Evolutionary conservation across 73 alveolate species (phyloP).

Genomic region (Paramecium bursaria): DNA sequence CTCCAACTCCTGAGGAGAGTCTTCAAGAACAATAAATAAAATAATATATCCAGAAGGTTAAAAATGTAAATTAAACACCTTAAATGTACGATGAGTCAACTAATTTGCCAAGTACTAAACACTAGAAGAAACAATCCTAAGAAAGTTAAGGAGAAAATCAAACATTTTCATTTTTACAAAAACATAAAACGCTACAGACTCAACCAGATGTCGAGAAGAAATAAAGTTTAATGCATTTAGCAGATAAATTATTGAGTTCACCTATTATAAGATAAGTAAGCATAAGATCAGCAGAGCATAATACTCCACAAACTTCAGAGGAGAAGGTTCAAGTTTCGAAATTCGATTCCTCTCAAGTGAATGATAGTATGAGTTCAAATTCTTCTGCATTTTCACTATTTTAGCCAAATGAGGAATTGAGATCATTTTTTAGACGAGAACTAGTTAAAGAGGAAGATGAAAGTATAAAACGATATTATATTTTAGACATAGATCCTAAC

Average conservation of each 20-base stretch:
- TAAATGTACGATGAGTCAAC: too few species aligned
- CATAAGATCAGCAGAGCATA: slow-evolving; percentile 31
- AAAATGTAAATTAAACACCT: too few species aligned
- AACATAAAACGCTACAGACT: neutral
- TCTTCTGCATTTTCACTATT: slow-evolving; percentile 56
- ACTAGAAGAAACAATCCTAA: neutral
- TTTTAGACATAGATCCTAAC: slow-evolving; percentile 38
- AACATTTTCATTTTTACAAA: slow-evolving; percentile 9
- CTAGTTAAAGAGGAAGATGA: slow-evolving; percentile 49
- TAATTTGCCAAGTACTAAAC: too few species aligned
- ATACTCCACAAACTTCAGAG: neutral
- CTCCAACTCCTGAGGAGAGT: slow-evolving; percentile 26
- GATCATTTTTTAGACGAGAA: slow-evolving; percentile 33
- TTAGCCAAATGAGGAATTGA: slow-evolving; percentile 54
- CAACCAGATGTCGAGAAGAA: neutral
- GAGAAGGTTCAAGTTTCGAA: slow-evolving; percentile 41
- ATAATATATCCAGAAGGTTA: neutral
- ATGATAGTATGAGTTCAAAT: slow-evolving; percentile 24
- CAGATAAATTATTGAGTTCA: slow-evolving; percentile 44
- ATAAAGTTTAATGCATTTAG: slow-evolving; percentile 41
- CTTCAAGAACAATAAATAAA: slow-evolving; percentile 23
- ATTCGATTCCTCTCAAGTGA: slow-evolving; percentile 24
- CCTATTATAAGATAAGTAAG: slow-evolving; percentile 25
- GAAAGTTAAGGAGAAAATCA: neutral
- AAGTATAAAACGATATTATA: neutral